Base-by-base conservation (phyloP, 1,284 basidiomycete species). In the Ganoderma lingzhi region DNA sequence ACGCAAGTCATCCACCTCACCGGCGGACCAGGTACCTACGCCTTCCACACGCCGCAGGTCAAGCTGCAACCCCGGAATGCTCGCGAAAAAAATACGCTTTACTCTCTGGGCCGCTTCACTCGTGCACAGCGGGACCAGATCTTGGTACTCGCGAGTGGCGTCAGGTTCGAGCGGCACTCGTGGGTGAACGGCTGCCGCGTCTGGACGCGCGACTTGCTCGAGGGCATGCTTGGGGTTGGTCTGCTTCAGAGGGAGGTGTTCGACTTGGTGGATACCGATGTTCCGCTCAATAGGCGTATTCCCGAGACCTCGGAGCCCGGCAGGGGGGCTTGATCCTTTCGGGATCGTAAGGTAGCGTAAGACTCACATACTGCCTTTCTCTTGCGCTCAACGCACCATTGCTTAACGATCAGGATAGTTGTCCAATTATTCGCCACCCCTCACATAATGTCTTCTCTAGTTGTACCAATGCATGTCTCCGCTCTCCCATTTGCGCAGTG, bases 201-300 rank as follows among this genome's bases (percentile, higher is more conserved):
- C n/a, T 51, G 48, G 48, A 51, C 23, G 23, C 48, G 48, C 48
- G 48, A 51, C 48, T n/a, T 51, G 48, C 48, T 51, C 23, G 23
- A 51, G 23, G 48, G 23, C 6, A 51, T 51, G 48, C n/a, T 51
- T 12, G 9, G 12, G 8, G 48, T 8, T 8, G 48, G 23, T 28
- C 23, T 51, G 48, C 48, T 51, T 51, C 48, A 51, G 48, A 23
- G 5, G 48, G 19, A 6, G n/a, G 19, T 28, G 23, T 51, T 51
- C 9, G 48, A 51, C 48, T 28, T 51, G 2, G 1, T 51, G 23
- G 48, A 28, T 28, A n/a, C 23, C 10, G 48, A 51, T 9, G 19
- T 51, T 51, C 48, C 48, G 23, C 48, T 51, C 23, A 28, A 28
- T 9, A 28, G 8, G 48, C 48, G 48, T 51, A 1, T 51, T 14